Percentiles rank a stretch among this genome's conserved stretches.
Evolutionary conservation across 208 protist species (phyloP).

Genomic region (Crithidia acanthocephali): DNA sequence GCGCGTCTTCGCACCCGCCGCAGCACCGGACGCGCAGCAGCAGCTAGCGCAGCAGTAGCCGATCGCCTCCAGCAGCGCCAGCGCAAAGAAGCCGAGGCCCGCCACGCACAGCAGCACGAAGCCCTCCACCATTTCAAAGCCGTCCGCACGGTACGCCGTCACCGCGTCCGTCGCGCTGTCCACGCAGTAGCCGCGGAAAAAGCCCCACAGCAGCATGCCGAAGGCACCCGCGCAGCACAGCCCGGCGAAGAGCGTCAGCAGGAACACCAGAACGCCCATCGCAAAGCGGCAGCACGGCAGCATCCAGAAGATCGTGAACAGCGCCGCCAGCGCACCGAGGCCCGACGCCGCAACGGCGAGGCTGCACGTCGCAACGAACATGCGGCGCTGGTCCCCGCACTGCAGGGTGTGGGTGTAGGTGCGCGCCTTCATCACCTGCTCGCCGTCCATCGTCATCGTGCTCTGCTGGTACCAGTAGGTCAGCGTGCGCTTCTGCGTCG

Average conservation of each 20-base stretch:
- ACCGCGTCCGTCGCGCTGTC: not conserved
- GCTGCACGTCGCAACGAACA: not conserved
- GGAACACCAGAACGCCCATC: not conserved
- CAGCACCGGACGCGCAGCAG: not conserved
- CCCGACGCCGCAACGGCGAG: not conserved
- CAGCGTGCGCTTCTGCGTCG: not conserved
- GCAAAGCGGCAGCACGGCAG: slow-evolving; percentile 7
- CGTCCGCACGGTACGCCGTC: not conserved
- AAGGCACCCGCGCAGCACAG: slow-evolving; percentile 3
- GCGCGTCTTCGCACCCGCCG: not conserved
- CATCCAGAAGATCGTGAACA: slow-evolving; percentile 9
- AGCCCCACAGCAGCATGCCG: slow-evolving; percentile 2
- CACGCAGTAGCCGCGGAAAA: not conserved
- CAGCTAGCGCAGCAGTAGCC: not conserved
- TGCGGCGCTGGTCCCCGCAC: not conserved
- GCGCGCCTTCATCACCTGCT: not conserved
- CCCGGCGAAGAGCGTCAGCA: not conserved
- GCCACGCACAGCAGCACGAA: slow-evolving; percentile 10
- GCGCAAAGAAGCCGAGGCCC: slow-evolving; percentile 6
- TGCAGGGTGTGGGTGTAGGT: not conserved
- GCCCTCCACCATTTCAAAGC: slow-evolving; percentile 1
- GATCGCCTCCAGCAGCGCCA: slow-evolving; percentile 4
- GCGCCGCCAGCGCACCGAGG: not conserved
- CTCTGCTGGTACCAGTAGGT: slow-evolving; percentile 4
- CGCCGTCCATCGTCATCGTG: not conserved